Evolutionary conservation across 2,329 filamentous ascomycete species (phyloP), one percentile per base, ranked within the genome.

Genomic region (Stachybotrys chartarum): DNA sequence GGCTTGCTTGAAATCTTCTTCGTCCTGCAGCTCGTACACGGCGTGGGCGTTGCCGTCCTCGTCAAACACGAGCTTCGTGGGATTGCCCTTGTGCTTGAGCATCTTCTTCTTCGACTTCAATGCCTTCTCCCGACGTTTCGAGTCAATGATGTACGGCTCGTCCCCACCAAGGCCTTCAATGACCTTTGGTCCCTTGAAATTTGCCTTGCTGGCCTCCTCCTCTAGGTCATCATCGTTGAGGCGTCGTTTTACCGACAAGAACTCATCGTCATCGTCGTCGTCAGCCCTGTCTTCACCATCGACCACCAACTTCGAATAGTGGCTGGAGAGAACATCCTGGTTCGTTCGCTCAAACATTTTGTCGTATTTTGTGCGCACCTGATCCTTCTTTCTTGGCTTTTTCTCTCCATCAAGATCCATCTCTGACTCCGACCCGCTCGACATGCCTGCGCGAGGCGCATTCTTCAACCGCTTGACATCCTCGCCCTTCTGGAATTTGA

Each of bases 321-420:
- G 94, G 55, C 87, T 85, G n/a, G 93, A 92, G 60, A 99, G 74
- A 35, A 99, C 89, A 67, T 97, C 92, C 72, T 97, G 93, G 72
- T 99, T 99, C 63, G 88, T 89, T 58, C 94, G 82, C 76, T 97
- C 93, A 72, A 97, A 97, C 94, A 99, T 97, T 63, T 91, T 87
- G 71, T 99, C 91, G 69, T 96, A 95, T 71, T 96, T 97, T 35
- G 95, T 99, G 58, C 91, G 84, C 17, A 96, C 90, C 63, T 85
- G 82, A 11, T 80, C 77, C 73, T 89, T 86, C 72, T 86, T 84
- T 69, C 82, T 84, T 58, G 77, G 73, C 61, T 75, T 75, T 64
- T 80, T 79, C 39, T 68, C 68, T 12, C 68, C 75, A 49, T 72
- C 74, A n/a, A 83, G 78, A 54, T 83, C 83, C 52, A 72, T 74